Evolutionary conservation across 768 basidiomycete genomes (phyloP), one percentile per base, ranked within the genome.

Genomic region (Lanmaoa rubissima): DNA sequence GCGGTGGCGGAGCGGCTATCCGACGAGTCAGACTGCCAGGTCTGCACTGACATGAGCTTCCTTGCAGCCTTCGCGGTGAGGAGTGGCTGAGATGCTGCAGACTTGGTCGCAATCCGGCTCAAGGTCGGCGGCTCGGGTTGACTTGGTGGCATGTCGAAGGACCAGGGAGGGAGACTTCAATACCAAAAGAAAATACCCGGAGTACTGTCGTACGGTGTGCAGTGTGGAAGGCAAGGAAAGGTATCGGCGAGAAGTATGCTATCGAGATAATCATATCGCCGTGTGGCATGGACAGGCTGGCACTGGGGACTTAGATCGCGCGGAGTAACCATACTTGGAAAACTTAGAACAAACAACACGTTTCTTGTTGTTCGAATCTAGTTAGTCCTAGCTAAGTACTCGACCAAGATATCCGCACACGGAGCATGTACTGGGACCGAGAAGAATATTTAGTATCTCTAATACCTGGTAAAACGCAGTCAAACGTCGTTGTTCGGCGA

Each of bases 1-100:
- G 47, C 1, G 14, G 41, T 5, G 31, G 48, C n/a, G 4, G 54
- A 14, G 14, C 5, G 48, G 21, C 45, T 7, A 28, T 57, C 61
- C 13, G 67, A 55, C 31, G 55, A 52, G 17, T 53, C 55, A 8
- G 64, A 56, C 32, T 17, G 24, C 21, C 21, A 24, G 17, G 10
- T 31, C 38, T 58, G 17, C 14, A 5, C 38, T 21, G 36, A 12
- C 28, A 17, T 34, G 13, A 53, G 12, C 44, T 59, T 67, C 41
- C 67, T 63, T 14, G 64, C 66, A 14, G 59, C 61, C 52, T 57
- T 69, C 10, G 39, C 5, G 38, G n/a, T 9, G 34, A 54, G 32
- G 28, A 11, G 48, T 40, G 34, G 39, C 6, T 40, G 31, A 42
- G 45, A 38, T 34, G 34, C 16, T 12, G 42, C 14, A 36, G 54